A percentile compares a stretch with the other conserved stretches of the same genome.
phyloP scores from a whole-genome alignment of 768 basidiomycete genomes.

The Mycena filopes region DNA sequence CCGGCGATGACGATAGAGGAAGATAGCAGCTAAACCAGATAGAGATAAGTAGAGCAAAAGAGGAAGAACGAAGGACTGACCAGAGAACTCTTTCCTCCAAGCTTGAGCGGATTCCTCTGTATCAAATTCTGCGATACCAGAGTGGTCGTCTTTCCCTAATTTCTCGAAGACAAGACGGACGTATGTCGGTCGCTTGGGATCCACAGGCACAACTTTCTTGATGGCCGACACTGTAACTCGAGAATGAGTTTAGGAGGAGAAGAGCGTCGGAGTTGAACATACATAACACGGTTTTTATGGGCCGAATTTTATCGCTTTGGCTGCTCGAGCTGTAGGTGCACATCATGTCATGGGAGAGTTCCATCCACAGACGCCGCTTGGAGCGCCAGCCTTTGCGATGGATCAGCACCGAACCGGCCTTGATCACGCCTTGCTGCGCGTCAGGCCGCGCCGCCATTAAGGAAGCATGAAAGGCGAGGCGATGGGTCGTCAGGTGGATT shows the following conservation, averaged over 20 bases:
- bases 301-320: slow-evolving; percentile 64
- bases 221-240: slow-evolving; percentile 60
- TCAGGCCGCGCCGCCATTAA: slow-evolving; percentile 58
- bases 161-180: slow-evolving; percentile 51
- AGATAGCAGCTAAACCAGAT: slow-evolving; percentile 51
- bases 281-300: slow-evolving; percentile 64
- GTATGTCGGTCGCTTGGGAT: slow-evolving; percentile 56
- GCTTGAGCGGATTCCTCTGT: slow-evolving; percentile 63
- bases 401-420: slow-evolving; percentile 60
- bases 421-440: slow-evolving; percentile 50
- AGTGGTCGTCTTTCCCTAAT: slow-evolving; percentile 32
- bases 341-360: slow-evolving; percentile 69
- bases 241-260: neutral
- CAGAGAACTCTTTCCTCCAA: slow-evolving; percentile 61
- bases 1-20: slow-evolving; percentile 56
- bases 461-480: slow-evolving; percentile 73
- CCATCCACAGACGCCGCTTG: slow-evolving; percentile 68
- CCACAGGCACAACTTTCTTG: slow-evolving; percentile 53
- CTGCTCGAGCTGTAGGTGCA: slow-evolving; percentile 65
- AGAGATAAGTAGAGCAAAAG: neutral
- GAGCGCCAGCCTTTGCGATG: slow-evolving; percentile 56
- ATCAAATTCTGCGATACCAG: slow-evolving; percentile 60
- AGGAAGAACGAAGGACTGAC: slow-evolving; percentile 36
- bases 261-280: slow-evolving; percentile 34
- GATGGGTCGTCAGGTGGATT: slow-evolving; percentile 69